Base-by-base conservation (phyloP, 345 rosid species). In the Murraya paniculata region DNA sequence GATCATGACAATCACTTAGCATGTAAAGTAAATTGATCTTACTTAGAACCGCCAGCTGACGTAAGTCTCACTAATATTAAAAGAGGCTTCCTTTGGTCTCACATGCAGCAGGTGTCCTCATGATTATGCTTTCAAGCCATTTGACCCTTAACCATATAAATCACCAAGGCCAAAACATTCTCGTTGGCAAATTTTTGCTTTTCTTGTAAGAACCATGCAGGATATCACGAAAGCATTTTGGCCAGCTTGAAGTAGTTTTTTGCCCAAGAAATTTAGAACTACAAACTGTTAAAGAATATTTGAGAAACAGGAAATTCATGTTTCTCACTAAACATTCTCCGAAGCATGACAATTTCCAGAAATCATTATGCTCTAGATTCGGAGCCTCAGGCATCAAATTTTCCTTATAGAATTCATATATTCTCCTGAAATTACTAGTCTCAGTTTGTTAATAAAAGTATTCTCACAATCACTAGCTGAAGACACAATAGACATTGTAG, bases 361-460 rank as follows among this genome's bases (percentile, higher is more conserved):
- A 64, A 22, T 8, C 41, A 75, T 64, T 13, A 13, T 33, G 71
- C 78, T 9, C 3, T 4, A 38, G 30, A 31, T 61, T 64, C 31
- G 33, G 31, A 45, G 25, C 72, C 57, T 21, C 60, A 68, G 11
- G 7, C 41, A 41, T 83, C 76, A 87, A 77, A 91, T 75, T 85
- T 85, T 88, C 84, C 64, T 88, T 13, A 92, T 85, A 41, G 91
- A 83, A 41, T 89, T 87, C 71, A 86, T 79, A 74, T 85, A 88
- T 78, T 81, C 87, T 62, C 84, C 86, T 1, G 81, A 73, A 57
- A 88, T 79, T 1, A 45, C 55, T 1, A 53, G 13, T 77, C 81
- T 84, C 66, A 91, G 55, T 73, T 57, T 90, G 67, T 50, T 57
- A 13, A 79, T 38, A 75, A 90, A 90, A n/a, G 75, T 24, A 61